Conservation (phyloP, 139 green algal species). For the Chlamydomonas sp. region DNA sequence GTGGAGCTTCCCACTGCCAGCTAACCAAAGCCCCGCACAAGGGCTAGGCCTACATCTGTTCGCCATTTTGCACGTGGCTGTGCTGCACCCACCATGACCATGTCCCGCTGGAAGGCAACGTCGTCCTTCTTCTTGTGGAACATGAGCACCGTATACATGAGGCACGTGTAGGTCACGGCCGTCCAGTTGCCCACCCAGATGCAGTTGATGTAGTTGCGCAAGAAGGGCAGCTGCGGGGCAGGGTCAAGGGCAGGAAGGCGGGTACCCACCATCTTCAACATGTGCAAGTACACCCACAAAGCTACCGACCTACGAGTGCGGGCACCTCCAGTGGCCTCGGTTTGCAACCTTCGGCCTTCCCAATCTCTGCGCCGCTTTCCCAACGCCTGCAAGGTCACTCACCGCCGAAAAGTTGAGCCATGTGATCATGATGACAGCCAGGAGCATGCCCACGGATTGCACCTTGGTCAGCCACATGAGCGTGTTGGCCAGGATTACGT, state of each 20-base stretch:
- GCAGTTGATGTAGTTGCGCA: conserved; percentile 8
- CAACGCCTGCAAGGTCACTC: neutral
- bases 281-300: too few relatives aligned
- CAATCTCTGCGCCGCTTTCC: too few relatives aligned
- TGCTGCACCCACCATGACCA: neutral
- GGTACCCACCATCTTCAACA: neutral
- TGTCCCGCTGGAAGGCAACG: neutral
- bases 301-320: too few relatives aligned
- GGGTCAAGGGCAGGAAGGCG: neutral
- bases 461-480: neutral
- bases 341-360: too few relatives aligned
- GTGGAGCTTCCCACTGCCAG: neutral
- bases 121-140: neutral
- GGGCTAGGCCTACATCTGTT: neutral
- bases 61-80: neutral
- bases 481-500: conserved; percentile 11
- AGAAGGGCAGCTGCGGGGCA: conserved; percentile 12
- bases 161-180: conserved; percentile 15
- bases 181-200: conserved; percentile 26
- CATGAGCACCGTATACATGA: conserved; percentile 1
- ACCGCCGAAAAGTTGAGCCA: conserved; percentile 4
- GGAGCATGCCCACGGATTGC: neutral
- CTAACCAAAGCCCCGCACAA: neutral
- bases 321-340: too few relatives aligned
- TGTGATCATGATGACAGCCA: neutral